Evolutionary conservation across 1,284 basidiomycete species (phyloP).

Genomic region (Mycena citricolor): DNA sequence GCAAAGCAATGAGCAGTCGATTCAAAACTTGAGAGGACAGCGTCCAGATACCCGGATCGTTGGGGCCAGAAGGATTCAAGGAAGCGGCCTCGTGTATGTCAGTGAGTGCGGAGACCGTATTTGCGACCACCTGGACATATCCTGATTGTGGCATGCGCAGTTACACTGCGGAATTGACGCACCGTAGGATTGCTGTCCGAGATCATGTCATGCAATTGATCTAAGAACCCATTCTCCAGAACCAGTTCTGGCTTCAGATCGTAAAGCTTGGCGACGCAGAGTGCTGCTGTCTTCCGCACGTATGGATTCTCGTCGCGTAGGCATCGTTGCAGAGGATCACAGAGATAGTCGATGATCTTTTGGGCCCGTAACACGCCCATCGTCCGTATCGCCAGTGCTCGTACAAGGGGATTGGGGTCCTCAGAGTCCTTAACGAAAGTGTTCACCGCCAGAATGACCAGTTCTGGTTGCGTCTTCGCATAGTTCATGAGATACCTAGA

Average conservation of each 20-base stretch:
- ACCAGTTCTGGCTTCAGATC: conserved; percentile 95
- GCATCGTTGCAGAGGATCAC: conserved; percentile 89
- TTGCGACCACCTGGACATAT: conserved; percentile 81
- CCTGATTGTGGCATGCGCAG: too few species aligned
- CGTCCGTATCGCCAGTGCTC: conserved; percentile 94
- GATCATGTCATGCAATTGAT: conserved; percentile 87
- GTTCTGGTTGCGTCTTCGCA: conserved; percentile 96
- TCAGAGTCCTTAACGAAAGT: conserved; percentile 98
- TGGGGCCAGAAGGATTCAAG: conserved; percentile 51
- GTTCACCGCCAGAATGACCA: conserved; percentile 94
- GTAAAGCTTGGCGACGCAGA: conserved; percentile 96
- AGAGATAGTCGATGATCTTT: conserved; percentile 98
- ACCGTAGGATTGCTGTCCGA: conserved; percentile 98
- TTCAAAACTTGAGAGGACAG: conserved; percentile 83
- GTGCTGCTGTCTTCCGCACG: conserved; percentile 94
- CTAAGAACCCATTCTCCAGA: conserved; percentile 92
- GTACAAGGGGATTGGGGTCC: conserved; percentile 94
- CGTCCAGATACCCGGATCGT: conserved; percentile 71
- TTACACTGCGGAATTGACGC: too few species aligned
- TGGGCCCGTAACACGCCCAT: conserved; percentile 97
- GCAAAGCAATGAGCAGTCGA: conserved; percentile 92
- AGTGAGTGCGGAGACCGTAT: conserved; percentile 89
- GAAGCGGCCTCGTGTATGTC: conserved; percentile 84
- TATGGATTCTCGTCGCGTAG: conserved; percentile 96
- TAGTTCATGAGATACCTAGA: too few species aligned